These are phyloP conservation scores for Xylariaceae sp. DNA, from an alignment of 2,329 filamentous ascomycete species.

Conservation along the genomic window DNA sequence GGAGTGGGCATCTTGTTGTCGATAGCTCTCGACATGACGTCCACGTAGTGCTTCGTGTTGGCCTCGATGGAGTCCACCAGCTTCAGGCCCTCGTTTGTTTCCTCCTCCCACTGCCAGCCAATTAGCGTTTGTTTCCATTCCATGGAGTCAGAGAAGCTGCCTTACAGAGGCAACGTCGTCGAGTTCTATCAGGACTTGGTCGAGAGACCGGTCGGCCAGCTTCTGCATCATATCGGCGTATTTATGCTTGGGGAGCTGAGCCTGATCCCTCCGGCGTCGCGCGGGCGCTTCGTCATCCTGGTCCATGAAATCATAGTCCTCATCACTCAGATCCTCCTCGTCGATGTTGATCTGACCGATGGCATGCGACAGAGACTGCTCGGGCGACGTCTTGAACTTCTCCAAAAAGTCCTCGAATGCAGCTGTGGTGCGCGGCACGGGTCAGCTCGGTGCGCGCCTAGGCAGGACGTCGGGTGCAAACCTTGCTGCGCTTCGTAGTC, in stretches of 20 bases:
- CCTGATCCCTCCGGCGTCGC: conserved; percentile 40
- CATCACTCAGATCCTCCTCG: conserved; percentile 78
- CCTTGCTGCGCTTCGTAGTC: conserved; percentile 84
- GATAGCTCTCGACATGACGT: conserved; percentile 80
- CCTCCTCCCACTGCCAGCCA: conserved; percentile 68
- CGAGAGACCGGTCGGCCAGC: conserved; percentile 69
- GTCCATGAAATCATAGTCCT: conserved; percentile 82
- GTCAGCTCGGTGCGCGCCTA: not conserved
- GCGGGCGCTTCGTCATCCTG: conserved; percentile 58
- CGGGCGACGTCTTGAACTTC: conserved; percentile 75
- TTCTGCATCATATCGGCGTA: conserved; percentile 85
- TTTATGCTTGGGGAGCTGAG: conserved; percentile 62
- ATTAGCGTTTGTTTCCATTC: too few relatives aligned
- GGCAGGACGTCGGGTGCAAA: conserved; percentile 32
- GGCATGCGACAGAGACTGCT: conserved; percentile 67
- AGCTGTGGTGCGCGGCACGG: conserved; percentile 35
- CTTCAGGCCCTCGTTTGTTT: conserved; percentile 58
- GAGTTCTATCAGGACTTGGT: conserved; percentile 78
- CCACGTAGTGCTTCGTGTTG: conserved; percentile 93
- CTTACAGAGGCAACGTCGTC: conserved; percentile 74
- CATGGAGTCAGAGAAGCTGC: too few relatives aligned
- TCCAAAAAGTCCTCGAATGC: conserved; percentile 83
- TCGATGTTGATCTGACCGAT: conserved; percentile 79
- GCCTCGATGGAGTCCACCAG: conserved; percentile 78
- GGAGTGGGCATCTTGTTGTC: conserved; percentile 80